Evolutionary conservation across 2,329 filamentous ascomycete species (phyloP).

Genomic region (Dryadomyces quercivorus): DNA sequence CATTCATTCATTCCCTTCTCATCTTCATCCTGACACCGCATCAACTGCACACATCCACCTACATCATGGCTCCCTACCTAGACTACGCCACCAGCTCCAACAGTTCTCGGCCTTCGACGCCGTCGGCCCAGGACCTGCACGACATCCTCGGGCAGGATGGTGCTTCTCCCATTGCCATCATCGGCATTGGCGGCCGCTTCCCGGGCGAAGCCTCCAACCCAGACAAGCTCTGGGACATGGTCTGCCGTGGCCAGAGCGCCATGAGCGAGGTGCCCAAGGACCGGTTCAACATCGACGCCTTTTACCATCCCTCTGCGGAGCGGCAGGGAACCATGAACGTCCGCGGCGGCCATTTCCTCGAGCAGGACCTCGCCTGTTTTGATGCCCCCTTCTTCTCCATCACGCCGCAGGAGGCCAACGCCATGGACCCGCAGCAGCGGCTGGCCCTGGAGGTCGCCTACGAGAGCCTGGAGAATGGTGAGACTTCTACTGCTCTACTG

Average conservation of each 20-base stretch:
- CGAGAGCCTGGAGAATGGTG: slow-evolving; percentile 41
- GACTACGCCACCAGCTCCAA: too few relatives aligned
- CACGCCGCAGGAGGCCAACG: slow-evolving; percentile 52
- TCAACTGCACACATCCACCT: too few relatives aligned
- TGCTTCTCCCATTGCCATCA: too few relatives aligned
- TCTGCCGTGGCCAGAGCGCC: slow-evolving; percentile 16
- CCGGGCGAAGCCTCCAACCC: neutral
- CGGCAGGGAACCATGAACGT: neutral
- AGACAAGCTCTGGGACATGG: slow-evolving; percentile 16
- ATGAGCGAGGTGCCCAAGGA: slow-evolving; percentile 14
- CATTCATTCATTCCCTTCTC: too few relatives aligned
- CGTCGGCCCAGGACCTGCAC: too few relatives aligned
- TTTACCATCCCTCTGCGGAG: slow-evolving; percentile 19
- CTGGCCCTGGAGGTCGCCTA: slow-evolving; percentile 50
- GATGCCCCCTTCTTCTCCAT: slow-evolving; percentile 59
- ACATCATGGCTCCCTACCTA: too few relatives aligned
- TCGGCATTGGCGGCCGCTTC: too few relatives aligned
- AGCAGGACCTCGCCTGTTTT: slow-evolving; percentile 23
- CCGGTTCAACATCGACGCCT: slow-evolving; percentile 19
- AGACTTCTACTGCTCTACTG: neutral
- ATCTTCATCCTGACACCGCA: too few relatives aligned
- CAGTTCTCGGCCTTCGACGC: too few relatives aligned
- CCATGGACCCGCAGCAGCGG: slow-evolving; percentile 55
- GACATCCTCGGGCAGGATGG: too few relatives aligned
- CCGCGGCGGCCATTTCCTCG: neutral